Base-by-base conservation (phyloP, 2,329 filamentous ascomycete species). In the Fusarium pseudocircinatum region DNA sequence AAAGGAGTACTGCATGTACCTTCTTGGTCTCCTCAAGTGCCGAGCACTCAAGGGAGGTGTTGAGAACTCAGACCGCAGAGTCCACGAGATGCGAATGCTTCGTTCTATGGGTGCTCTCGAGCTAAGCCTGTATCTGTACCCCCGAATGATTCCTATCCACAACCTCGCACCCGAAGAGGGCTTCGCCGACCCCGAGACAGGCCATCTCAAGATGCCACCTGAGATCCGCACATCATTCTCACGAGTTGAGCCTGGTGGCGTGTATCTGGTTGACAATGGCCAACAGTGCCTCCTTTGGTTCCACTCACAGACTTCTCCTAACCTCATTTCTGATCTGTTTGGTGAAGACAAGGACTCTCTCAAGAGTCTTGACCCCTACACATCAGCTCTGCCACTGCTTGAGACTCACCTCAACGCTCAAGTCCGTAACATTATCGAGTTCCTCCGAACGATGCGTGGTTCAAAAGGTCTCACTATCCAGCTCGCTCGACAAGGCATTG, bases 1-100 rank as follows among this genome's bases (percentile, higher is more conserved):
- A 36, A 98, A 98, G 81, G 96, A 99, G 81, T 95, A 97, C 78
- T 91, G 93, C 78, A 98, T 99, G 95, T 98, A 96, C 82, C 94
- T 97, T 83, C 91, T 99, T 15, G 92, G 93, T 53, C 85, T 98
- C 72, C 85, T 97, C 80, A 99, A 99, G 83, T 95, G 91, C 63
- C 91, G 96, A 65, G 95, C 96, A 6, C 95, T 98, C 85, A 98
- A 98, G 85, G 93, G 94, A 58, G 96, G 96, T 65, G 91, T 92
- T 74, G 96, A 99, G 82, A 93, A 94, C 40, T 94, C 94, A 15
- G 96, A 99, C 82, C 91, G 96, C 70, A 89, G 96, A 71, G 92
- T 97, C 20, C 93, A 98, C 78, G 96, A 98, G 80, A 92, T 97
- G 87, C 91, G 96, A 59, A 92, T 97, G 89, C 88, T 99, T 69